Evolutionary conservation across 768 basidiomycete species (phyloP), one percentile per base, ranked within the genome.

Genomic region (Naganishia onofrii): DNA sequence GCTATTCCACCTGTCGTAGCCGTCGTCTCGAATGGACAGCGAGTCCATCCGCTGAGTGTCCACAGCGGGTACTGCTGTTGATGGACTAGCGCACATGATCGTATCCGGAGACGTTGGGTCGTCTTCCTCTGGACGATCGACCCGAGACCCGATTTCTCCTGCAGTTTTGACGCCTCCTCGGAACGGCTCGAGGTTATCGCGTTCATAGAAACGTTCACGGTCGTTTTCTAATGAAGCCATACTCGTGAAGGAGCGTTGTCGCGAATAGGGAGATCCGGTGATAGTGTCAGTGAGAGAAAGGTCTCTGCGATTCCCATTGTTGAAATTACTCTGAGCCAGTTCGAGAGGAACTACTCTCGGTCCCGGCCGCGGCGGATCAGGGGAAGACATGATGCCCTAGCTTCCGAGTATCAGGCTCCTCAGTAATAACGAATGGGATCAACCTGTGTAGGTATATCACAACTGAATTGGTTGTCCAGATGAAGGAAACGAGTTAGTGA

Each of bases 201-300:
- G 36, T 29, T 63, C 60, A 42, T 44, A 63, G 8, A 17, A 34
- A 12, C 42, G 42, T 15, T 63, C 60, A 42, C 60, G 38, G 38
- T 44, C 38, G 42, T 63, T 63, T 26, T 63, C n/a, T 26, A 63
- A 44, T 5, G 60, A 63, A 44, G 60, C 60, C 42, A 28, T 63
- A 29, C 60, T 63, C 38, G 60, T 63, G 60, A 46, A 63, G 2
- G 60, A 63, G 36, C 38, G n/a, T 42, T 44, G 60, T 44, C 60
- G 60, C 28, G 57, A 36, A 17, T 15, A 42, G 7, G 42, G 60
- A n/a, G 60, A 28, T 0, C 36, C 36, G 3, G 23, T 3, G 7
- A 12, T n/a, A 51, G 48, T n/a, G 6, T 51, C n/a, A n/a, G 7
- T n/a, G 1, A 13, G 3, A 51, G 48, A 51, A 51, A 51, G 48